phyloP scores from a whole-genome alignment of 2,329 filamentous ascomycete genomes.

The Penicillium sp. region DNA sequence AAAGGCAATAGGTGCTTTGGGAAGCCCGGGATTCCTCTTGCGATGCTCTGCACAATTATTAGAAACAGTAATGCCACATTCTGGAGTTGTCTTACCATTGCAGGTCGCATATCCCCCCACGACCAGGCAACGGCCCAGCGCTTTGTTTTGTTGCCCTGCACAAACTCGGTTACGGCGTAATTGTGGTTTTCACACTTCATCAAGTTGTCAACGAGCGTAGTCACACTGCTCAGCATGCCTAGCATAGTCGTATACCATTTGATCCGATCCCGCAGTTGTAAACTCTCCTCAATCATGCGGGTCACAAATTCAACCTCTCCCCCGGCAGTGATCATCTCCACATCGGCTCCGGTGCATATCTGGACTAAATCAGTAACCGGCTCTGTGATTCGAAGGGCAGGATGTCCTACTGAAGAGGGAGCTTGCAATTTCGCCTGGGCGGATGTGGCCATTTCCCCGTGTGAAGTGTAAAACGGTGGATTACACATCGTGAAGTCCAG shows the following conservation, averaged over 20 bases:
- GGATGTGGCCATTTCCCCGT: conserved; percentile 65
- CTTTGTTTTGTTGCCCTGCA: conserved; percentile 75
- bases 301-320: conserved; percentile 76
- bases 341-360: conserved; percentile 69
- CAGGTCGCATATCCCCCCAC: conserved; percentile 67
- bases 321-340: conserved; percentile 83
- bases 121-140: conserved; percentile 92
- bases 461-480: conserved; percentile 86
- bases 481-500: conserved; percentile 92
- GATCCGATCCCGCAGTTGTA: conserved; percentile 60
- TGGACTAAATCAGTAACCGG: conserved; percentile 15
- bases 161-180: conserved; percentile 77
- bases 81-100: conserved; percentile 41
- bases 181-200: conserved; percentile 65
- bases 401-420: conserved; percentile 64
- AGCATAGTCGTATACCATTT: conserved; percentile 93
- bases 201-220: conserved; percentile 61
- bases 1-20: conserved; percentile 55
- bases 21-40: conserved; percentile 45
- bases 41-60: conserved; percentile 17
- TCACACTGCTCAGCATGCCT: conserved; percentile 73
- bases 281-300: conserved; percentile 70
- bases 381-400: neutral
- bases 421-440: conserved; percentile 66
- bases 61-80: neutral